Base-by-base conservation (phyloP, 768 basidiomycete species). In the Suillus spraguei region DNA sequence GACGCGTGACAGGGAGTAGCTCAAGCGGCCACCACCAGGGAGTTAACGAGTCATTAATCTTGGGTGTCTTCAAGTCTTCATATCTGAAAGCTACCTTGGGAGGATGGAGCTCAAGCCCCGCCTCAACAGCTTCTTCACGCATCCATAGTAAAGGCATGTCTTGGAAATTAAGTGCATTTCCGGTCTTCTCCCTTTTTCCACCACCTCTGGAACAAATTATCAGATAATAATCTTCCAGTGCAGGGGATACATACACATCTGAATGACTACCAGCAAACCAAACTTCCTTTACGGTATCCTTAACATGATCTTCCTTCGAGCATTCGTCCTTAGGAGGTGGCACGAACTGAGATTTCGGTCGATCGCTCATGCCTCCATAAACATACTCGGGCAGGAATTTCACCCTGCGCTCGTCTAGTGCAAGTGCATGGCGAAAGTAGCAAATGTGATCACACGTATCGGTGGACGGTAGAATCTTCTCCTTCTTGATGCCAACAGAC, bases 381-480 rank as follows among this genome's bases (percentile, higher is more conserved):
- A n/a, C n/a, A n/a, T n/a, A n/a, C n/a, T n/a, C n/a, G n/a, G n/a
- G n/a, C n/a, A n/a, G n/a, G n/a, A n/a, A n/a, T n/a, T n/a, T n/a
- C n/a, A n/a, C n/a, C n/a, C n/a, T 76, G 32, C 76, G 71, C 53
- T 83, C 83, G 62, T 83, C 82, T 33, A 83, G 69, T 1, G 83
- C 82, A 5, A 83, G 70, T 1, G 81, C 82, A 66, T 83, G n/a
- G 8, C 82, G 77, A 62, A 83, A 82, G 54, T 72, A 74, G 50
- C 78, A 80, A 9, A 82, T 71, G 59, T 80, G 76, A 39, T 75
- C 66, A 56, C 66, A 70, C 1, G 69, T 68, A 9, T 63, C 63
- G 20, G 70, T 71, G 8, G 78, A 78, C 6, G 82, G 79, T 8
- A 80, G 61, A 24, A 64, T 70, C 14, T 64, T 71, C 14, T 62